Conservation (phyloP, 2,329 filamentous ascomycete genomes). For the Sphaerostilbella broomeana region DNA sequence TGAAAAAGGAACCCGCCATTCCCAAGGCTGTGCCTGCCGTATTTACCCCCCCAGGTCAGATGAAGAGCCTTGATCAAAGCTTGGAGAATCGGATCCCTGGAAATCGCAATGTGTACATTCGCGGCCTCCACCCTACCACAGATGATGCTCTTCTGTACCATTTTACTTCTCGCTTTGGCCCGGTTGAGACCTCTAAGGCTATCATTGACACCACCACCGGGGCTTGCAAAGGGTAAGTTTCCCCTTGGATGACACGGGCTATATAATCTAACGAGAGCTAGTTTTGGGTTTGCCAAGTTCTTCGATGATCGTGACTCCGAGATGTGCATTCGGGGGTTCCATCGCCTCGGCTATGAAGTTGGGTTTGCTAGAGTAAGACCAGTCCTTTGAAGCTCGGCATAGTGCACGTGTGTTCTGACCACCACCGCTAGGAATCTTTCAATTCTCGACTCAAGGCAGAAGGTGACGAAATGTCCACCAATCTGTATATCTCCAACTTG, state of each 20-base stretch:
- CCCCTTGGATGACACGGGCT: not conserved
- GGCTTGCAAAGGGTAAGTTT: conserved; percentile 84
- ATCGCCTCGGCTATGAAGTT: conserved; percentile 90
- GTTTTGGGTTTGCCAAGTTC: conserved; percentile 97
- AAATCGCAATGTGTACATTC: conserved; percentile 97
- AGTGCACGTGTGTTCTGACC: too few species aligned
- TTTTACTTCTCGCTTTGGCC: conserved; percentile 83
- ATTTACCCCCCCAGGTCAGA: conserved; percentile 75
- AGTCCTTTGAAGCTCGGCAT: too few species aligned
- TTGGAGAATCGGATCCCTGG: conserved; percentile 85
- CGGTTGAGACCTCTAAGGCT: conserved; percentile 94
- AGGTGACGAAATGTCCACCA: conserved; percentile 82
- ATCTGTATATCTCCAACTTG: conserved; percentile 96
- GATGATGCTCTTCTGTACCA: conserved; percentile 81
- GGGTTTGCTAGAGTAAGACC: conserved; percentile 80
- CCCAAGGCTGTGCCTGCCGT: conserved; percentile 85
- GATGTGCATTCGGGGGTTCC: conserved; percentile 92
- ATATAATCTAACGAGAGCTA: conserved; percentile 31
- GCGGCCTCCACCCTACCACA: conserved; percentile 89
- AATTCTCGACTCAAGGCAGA: conserved; percentile 97
- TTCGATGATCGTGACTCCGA: conserved; percentile 81
- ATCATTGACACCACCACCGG: conserved; percentile 94
- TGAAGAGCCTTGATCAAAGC: conserved; percentile 88
- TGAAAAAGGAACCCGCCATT: conserved; percentile 72
- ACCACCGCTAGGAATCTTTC: conserved; percentile 96